phyloP scores from a whole-genome alignment of 176 grass and related monocot genomes.

The Eragrostis nindensis region DNA sequence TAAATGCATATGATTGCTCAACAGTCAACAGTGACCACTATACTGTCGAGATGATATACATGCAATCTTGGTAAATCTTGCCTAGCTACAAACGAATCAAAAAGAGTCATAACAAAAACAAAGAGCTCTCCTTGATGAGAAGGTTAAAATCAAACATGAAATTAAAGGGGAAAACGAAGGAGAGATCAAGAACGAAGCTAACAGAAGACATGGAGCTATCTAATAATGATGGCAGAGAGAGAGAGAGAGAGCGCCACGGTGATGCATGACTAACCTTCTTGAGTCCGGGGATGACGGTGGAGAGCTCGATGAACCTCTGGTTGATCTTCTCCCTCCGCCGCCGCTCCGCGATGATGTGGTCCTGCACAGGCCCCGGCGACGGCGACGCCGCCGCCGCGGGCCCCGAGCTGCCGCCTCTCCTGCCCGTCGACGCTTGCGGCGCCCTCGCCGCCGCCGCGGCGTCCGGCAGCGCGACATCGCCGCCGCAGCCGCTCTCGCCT shows the following conservation, averaged over 20 bases:
- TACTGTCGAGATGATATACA: neutral
- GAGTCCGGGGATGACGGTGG: constrained; percentile 70
- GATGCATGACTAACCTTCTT: constrained; percentile 61
- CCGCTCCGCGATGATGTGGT: constrained; percentile 82
- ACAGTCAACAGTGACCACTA: neutral
- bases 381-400: neutral
- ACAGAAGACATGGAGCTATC: neutral
- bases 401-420: neutral
- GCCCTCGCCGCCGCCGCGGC: neutral
- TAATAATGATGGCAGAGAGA: neutral
- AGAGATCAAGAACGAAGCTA: no score
- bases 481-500: neutral
- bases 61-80: constrained; percentile 21
- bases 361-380: constrained; percentile 47
- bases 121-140: neutral
- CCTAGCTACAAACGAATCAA: neutral
- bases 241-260: neutral
- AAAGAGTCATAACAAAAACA: neutral
- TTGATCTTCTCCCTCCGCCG: constrained; percentile 83
- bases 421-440: constrained; percentile 16
- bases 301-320: constrained; percentile 76
- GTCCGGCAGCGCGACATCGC: neutral
- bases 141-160: constrained; percentile 28
- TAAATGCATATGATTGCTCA: neutral
- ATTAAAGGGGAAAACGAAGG: neutral